Conservation (phyloP, 2,329 filamentous ascomycete genomes). For the Aschersonia sp. region DNA sequence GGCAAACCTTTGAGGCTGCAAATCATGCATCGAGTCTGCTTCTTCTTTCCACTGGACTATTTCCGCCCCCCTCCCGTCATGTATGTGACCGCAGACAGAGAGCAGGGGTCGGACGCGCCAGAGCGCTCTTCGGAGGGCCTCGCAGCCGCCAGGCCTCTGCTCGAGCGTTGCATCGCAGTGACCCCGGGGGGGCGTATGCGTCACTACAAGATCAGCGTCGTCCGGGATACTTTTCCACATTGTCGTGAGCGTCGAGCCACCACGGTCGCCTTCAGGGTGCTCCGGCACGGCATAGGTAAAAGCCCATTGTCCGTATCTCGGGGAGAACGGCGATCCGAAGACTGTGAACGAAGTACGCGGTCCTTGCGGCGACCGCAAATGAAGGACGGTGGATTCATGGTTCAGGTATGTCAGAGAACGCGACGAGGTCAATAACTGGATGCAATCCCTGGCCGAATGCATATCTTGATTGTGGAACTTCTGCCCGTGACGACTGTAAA, state of each 20-base stretch:
- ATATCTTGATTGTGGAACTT: conserved; percentile 41
- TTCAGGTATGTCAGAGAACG: conserved; percentile 48
- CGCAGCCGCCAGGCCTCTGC: conserved; percentile 38
- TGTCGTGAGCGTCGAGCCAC: conserved; percentile 11
- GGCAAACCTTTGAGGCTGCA: conserved; percentile 23
- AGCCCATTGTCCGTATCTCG: conserved; percentile 43
- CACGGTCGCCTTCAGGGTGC: conserved; percentile 5
- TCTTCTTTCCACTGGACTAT: conserved; percentile 44
- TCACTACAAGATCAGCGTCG: conserved; percentile 51
- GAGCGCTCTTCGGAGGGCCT: conserved; percentile 39
- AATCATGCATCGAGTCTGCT: conserved; percentile 2
- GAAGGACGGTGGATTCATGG: conserved; percentile 39
- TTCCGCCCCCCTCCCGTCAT: conserved; percentile 50
- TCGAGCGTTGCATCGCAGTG: conserved; percentile 38
- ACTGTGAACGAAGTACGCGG: conserved; percentile 47
- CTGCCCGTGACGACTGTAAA: conserved; percentile 37
- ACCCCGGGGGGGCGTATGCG: conserved; percentile 50
- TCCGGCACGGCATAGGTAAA: conserved; percentile 41
- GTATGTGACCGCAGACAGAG: conserved; percentile 58
- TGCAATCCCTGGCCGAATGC: conserved; percentile 38
- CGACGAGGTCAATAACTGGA: conserved; percentile 36
- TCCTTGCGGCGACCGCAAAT: conserved; percentile 36
- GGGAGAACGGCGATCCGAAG: conserved; percentile 59
- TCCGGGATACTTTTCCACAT: conserved; percentile 49
- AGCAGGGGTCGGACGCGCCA: conserved; percentile 48